Evolutionary conservation across 2,329 filamentous ascomycete genomes (phyloP), one percentile per base, ranked within the genome.

Genomic region (Capronia epimyces): DNA sequence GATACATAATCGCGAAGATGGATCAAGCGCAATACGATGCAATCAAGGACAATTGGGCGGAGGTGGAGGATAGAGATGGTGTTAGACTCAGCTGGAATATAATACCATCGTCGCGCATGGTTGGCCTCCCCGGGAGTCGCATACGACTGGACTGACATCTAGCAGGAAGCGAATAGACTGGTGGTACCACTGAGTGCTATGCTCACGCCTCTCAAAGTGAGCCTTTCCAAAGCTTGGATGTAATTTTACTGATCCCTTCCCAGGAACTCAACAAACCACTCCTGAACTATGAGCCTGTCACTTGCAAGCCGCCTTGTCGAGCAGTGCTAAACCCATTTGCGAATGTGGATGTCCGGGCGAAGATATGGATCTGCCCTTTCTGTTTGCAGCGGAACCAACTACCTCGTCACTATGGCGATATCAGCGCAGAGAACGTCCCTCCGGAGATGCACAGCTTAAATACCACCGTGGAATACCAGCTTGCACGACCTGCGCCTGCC

Each of bases 61-160:
- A 96, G 69, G 84, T 95, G 52, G 93, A 98, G 75, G 93, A 98
- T 66, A 84, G 88, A 62, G 93, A 98, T 82, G 93, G 93, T 55
- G 82, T 97, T 65, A 84, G 93, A 58, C 79, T 98, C 60, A 96
- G 91, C 73, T 98, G 93, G 93, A 98, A 98, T 69, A 94, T 94
- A 55, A 95, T 98, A 66, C 93, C 93, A 43, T 96, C 90, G 75
- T 91, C 91, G 66, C 89, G 93, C 69, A 96, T 98, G 89, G 90
- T 89, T 63, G 63, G 79, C 73, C 27, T 44, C 20, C 25, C 40
- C 27, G 47, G 29, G n/a, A 37, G 45, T 46, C 36, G 39, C 52
- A 52, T 22, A 40, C 46, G 53, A 55, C 53, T 49, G 46, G 47
- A 60, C 61, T 67, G 56, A 71, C 57, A 62, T 55, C 62, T 58